A percentile compares a stretch with the other conserved stretches of the same genome.
These are phyloP conservation scores for Ogataea methylovora DNA, from an alignment of 805 yeast genomes.

Conservation along the genomic window DNA sequence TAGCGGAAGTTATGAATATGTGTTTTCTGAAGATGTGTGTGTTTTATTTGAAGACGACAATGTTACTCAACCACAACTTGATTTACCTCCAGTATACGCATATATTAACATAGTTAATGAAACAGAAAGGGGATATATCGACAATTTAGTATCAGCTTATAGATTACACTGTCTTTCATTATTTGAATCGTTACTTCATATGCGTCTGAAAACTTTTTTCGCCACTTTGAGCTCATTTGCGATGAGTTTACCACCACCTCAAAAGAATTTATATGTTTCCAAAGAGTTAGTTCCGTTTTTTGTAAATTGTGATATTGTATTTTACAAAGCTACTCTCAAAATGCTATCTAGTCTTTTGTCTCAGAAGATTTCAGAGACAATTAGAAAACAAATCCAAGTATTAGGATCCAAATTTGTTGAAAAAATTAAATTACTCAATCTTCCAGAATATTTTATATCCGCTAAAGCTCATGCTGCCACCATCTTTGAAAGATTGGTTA, in stretches of 20 bases:
- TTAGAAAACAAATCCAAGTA: slow-evolving; percentile 41
- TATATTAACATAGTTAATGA: too few relatives aligned
- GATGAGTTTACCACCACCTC: slow-evolving; percentile 55
- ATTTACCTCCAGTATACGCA: too few relatives aligned
- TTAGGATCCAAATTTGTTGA: slow-evolving; percentile 39
- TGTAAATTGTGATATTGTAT: slow-evolving; percentile 48
- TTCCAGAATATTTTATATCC: slow-evolving; percentile 40
- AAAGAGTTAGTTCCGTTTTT: slow-evolving; percentile 53
- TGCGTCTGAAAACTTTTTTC: slow-evolving; percentile 53
- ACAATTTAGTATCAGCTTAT: too few relatives aligned
- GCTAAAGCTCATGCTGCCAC: slow-evolving; percentile 44
- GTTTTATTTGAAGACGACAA: too few relatives aligned
- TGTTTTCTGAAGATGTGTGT: too few relatives aligned
- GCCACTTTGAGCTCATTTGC: slow-evolving; percentile 42
- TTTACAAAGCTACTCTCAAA: slow-evolving; percentile 44
- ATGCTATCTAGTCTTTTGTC: slow-evolving; percentile 52
- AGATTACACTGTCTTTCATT: slow-evolving; percentile 53
- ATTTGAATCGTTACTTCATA: slow-evolving; percentile 54
- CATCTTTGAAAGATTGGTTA: slow-evolving; percentile 1
- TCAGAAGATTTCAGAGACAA: slow-evolving; percentile 43
- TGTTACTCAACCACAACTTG: too few relatives aligned
- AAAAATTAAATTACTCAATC: slow-evolving; percentile 29
- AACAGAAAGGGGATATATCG: too few relatives aligned
- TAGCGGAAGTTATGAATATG: too few relatives aligned
- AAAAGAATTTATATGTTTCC: slow-evolving; percentile 46